phyloP scores from a whole-genome alignment of 192 early-diverging fungal genomes.

The Podochytrium sp. region DNA sequence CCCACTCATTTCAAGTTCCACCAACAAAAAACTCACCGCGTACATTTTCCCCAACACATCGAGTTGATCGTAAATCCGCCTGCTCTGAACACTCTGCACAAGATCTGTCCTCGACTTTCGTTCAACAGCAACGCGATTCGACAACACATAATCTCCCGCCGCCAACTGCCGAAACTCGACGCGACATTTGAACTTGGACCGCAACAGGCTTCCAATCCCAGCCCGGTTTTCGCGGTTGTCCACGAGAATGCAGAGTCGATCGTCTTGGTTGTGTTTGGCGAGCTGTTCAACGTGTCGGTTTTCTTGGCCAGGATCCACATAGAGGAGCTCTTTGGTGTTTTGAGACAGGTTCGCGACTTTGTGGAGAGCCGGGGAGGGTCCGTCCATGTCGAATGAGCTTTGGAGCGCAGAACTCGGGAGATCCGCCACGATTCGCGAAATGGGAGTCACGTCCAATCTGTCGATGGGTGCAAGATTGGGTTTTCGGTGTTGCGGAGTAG shows the following conservation, averaged over 20 bases:
- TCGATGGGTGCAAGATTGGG: background rate
- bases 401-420: conserved; percentile 3
- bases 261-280: background rate
- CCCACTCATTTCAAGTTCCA: conserved; percentile 15
- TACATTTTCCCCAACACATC: conserved; percentile 17
- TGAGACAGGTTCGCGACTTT: background rate
- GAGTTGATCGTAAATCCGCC: conserved; percentile 34
- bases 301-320: background rate
- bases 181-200: conserved; percentile 4
- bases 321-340: conserved; percentile 18
- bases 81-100: conserved; percentile 16
- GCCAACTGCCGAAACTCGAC: conserved; percentile 38
- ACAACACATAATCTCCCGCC: conserved; percentile 36
- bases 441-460: background rate
- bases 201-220: conserved; percentile 13
- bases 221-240: conserved; percentile 14
- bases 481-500: background rate
- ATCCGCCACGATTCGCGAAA: background rate
- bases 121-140: conserved; percentile 34
- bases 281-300: conserved; percentile 14
- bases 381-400: conserved; percentile 18
- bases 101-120: conserved; percentile 36
- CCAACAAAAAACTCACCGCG: background rate
- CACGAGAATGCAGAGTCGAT: conserved; percentile 4
- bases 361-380: conserved; percentile 3